Conservation (phyloP, 2,329 filamentous ascomycete species). For the Hypoxylon sp. region DNA sequence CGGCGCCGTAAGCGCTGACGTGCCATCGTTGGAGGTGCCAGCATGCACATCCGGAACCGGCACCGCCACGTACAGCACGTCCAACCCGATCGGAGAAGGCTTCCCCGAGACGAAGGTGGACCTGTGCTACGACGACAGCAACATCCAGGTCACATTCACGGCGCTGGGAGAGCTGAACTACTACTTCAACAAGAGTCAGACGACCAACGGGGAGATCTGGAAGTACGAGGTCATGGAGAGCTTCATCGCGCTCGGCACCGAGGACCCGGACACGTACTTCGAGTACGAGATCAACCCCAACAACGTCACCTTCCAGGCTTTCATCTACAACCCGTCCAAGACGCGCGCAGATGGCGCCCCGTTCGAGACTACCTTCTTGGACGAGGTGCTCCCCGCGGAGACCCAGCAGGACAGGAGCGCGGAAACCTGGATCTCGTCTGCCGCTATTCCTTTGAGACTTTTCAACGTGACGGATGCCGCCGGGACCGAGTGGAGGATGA, state of each 20-base stretch:
- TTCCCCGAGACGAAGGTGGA: constrained; percentile 57
- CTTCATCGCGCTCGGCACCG: constrained; percentile 56
- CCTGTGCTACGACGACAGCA: constrained; percentile 55
- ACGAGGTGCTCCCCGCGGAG: constrained; percentile 52
- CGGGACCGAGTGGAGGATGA: constrained; percentile 60
- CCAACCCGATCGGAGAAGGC: constrained; percentile 51
- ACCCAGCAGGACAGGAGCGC: constrained; percentile 51
- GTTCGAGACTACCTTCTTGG: constrained; percentile 54
- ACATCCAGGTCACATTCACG: constrained; percentile 54
- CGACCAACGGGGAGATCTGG: constrained; percentile 58
- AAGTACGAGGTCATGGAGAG: constrained; percentile 61
- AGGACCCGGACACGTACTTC: constrained; percentile 58
- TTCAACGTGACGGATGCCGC: constrained; percentile 58
- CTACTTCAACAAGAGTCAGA: constrained; percentile 54
- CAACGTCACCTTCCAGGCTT: constrained; percentile 61
- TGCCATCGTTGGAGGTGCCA: constrained; percentile 49
- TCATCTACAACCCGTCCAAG: constrained; percentile 61
- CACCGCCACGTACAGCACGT: constrained; percentile 52
- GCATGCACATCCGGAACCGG: constrained; percentile 48
- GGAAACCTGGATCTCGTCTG: constrained; percentile 53
- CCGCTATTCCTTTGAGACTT: constrained; percentile 55
- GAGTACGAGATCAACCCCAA: constrained; percentile 61
- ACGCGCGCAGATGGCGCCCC: constrained; percentile 51
- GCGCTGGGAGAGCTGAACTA: constrained; percentile 57
- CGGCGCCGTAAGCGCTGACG: constrained; percentile 19